Base-by-base conservation (phyloP, 495 filamentous ascomycete species). In the Tetracladium setigerum region DNA sequence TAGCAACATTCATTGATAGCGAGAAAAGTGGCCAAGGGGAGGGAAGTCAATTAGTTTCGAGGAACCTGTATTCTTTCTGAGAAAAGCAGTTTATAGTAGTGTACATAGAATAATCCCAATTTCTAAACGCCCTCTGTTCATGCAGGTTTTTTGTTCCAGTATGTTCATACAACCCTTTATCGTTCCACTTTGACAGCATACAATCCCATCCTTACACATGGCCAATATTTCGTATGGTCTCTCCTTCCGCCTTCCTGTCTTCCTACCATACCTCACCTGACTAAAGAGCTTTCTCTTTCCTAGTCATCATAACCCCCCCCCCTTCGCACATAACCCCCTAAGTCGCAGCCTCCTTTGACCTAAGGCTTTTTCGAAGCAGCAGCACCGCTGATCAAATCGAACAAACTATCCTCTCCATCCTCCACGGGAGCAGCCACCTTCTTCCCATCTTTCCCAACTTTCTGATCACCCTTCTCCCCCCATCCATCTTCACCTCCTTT, bases 381-480 rank as follows among this genome's bases (percentile, higher is more conserved):
- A 61, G 78, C 87, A 16, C 71, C 71, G 57, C 77, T 78, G 54
- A 90, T 84, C 66, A 90, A 63, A 69, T 88, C 84, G 61, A 79
- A 66, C 44, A 87, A 51, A 49, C 76, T 78, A 62, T 84, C 80
- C 11, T 60, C 55, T 5, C 12, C 56, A 53, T 27, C 22, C 3
- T 27, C 22, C 22, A 3, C 22, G 22, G 22, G 3, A 27, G 22
- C 22, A 27, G 22, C 47, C 24, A 54, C 64, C 53, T 62, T 53
- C 13, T 56, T 62, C 46, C 62, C 51, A 27, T 47, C 52, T 46
- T 39, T 38, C 12, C n/a, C 50, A 12, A 48, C 11, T 7, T 27
- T 27, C 22, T 27, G n/a, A n/a, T n/a, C n/a, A 47, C 46, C 14
- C 47, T 55, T 17, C 49, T 22, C 43, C 47, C 12, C 30, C 55